Evolutionary conservation across 2,329 filamentous ascomycete species (phyloP).

Genomic region (Coniella lustricola): DNA sequence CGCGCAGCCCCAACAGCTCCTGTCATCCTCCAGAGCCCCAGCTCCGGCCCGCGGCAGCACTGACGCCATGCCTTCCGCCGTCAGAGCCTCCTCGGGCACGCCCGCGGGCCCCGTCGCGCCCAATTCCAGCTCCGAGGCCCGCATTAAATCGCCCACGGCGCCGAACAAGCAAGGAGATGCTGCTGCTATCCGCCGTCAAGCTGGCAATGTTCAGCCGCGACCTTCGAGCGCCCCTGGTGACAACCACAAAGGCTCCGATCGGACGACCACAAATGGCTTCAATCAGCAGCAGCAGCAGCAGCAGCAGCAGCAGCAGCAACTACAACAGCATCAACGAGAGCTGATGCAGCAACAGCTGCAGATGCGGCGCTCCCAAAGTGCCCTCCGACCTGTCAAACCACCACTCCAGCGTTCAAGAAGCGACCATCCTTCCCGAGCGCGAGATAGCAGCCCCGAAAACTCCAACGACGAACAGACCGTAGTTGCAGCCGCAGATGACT

Average conservation of each 20-base stretch:
- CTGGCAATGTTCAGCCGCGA: constrained; percentile 25
- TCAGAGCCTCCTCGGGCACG: constrained; percentile 10
- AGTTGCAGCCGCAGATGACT: constrained; percentile 34
- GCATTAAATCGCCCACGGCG: constrained; percentile 6
- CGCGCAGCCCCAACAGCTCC: background rate
- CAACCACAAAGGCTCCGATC: constrained; percentile 23
- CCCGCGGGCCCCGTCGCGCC: constrained; percentile 4
- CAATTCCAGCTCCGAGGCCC: background rate
- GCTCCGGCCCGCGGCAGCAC: background rate
- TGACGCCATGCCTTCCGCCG: constrained; percentile 12
- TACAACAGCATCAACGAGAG: no score
- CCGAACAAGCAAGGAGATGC: constrained; percentile 12
- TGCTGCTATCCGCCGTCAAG: constrained; percentile 10
- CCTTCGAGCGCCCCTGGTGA: constrained; percentile 40
- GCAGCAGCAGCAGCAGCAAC: no score
- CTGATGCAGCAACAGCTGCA: no score
- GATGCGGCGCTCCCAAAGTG: background rate
- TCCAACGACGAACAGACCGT: constrained; percentile 30
- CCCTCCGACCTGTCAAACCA: constrained; percentile 34
- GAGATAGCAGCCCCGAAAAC: constrained; percentile 22
- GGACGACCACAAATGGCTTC: constrained; percentile 22
- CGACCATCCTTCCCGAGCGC: constrained; percentile 32
- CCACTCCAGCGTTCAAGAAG: constrained; percentile 51
- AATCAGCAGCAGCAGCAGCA: constrained; percentile 4
- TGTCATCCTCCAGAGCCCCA: constrained; percentile 1